Evolutionary conservation across 495 filamentous ascomycete species (phyloP), one percentile per base, ranked within the genome.

Genomic region (Hypomontagnella submonticulosa): DNA sequence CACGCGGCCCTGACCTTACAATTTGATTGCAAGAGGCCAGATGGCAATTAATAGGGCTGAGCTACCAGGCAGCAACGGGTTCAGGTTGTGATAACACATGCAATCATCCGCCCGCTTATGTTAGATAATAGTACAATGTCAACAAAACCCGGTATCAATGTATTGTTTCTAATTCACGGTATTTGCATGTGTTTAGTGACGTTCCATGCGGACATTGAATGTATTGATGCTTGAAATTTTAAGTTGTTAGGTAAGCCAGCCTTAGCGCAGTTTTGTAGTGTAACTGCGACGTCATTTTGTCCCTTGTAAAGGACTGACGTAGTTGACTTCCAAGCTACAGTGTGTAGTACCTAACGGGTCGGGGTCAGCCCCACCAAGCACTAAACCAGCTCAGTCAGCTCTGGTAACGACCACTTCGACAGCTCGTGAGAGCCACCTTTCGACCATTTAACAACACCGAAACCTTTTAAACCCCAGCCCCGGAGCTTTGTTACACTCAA

Each of bases 281-380:
- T 48, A 61, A 54, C 47, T 57, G 42, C 65, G 33, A 67, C 64
- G 64, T 67, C 64, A 67, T 67, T 47, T 48, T 19, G n/a, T 58
- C 38, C 57, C 38, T 32, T 53, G 46, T 40, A 44, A 36, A 40
- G 36, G 15, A 34, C 65, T 68, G 65, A 68, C 65, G 65, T 68
- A 68, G 65, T 68, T 59, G 59, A 68, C 36, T 68, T 63, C 43
- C 52, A 67, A 62, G 52, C 46, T 58, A 43, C 12, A 43, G 15
- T 43, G 15, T 8, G 16, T 18, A 43, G 40, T 43, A 18, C 15
- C 6, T 18, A 16, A 43, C 40, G 3, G 40, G 12, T 53, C 38
- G 11, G 15, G 12, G 37, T 57, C 30, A 67, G 64, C 64, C 64
- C 64, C 64, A 54, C 64, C 48, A 67, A 48, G 23, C 49, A 54